A percentile compares a stretch with the other conserved stretches of the same genome.
Conservation (phyloP, 176 grass and related monocot genomes). For the Poa annua region DNA sequence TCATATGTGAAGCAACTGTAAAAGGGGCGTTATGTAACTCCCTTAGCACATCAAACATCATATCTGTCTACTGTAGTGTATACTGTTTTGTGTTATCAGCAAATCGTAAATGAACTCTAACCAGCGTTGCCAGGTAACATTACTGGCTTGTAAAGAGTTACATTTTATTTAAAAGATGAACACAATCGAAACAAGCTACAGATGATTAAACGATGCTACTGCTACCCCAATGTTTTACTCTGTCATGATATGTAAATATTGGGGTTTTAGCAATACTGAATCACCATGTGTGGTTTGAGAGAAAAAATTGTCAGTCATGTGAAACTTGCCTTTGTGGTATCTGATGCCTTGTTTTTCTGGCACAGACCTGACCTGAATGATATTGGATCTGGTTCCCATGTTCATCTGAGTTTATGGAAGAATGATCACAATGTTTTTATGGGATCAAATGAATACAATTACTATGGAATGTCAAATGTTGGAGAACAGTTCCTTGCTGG, state of each 20-base stretch:
- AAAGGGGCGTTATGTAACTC: background rate
- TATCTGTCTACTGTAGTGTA: constrained; percentile 12
- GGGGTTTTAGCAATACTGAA: background rate
- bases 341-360: constrained; percentile 37
- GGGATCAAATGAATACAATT: constrained; percentile 66
- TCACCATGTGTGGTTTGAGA: background rate
- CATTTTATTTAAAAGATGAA: background rate
- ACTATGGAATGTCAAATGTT: constrained; percentile 83
- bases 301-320: constrained; percentile 9
- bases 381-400: constrained; percentile 91
- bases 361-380: constrained; percentile 83
- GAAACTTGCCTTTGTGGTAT: constrained; percentile 2
- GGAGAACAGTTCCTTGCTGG: constrained; percentile 86
- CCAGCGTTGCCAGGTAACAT: background rate
- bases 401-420: constrained; percentile 95
- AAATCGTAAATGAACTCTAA: background rate
- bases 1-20: constrained; percentile 12
- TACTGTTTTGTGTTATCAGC: background rate
- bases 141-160: background rate
- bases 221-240: constrained; percentile 3
- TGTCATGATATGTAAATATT: background rate
- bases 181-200: constrained; percentile 1
- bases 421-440: constrained; percentile 82
- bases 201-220: background rate
- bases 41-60: constrained; percentile 23